Evolutionary conservation across 495 filamentous ascomycete species (phyloP).

Genomic region (Immersiella caudata): DNA sequence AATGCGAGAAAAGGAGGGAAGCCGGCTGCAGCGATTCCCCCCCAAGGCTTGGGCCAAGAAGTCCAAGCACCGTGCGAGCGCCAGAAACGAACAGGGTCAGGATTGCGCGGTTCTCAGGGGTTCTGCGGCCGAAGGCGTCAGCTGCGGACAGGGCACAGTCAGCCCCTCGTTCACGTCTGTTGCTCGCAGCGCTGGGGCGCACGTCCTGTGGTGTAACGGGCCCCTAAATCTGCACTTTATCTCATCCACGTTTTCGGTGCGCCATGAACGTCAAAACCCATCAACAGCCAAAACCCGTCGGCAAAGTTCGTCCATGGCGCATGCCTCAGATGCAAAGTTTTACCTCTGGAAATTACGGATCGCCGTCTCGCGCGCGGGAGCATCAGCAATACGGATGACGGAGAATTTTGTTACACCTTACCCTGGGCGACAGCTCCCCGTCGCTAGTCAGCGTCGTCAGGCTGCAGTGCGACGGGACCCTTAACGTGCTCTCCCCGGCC

Average conservation of each 20-base stretch:
- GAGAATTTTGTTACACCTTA: not conserved
- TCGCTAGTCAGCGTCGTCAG: not conserved
- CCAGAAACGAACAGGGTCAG: slow-evolving; percentile 13
- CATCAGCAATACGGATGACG: not conserved
- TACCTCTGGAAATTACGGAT: not conserved
- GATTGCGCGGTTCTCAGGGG: slow-evolving; percentile 18
- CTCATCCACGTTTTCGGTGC: not conserved
- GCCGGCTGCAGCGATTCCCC: not conserved
- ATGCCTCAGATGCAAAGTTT: not conserved
- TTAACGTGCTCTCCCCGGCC: not conserved
- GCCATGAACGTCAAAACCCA: not conserved
- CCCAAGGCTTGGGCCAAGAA: slow-evolving; percentile 18
- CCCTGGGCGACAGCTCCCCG: not conserved
- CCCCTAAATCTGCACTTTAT: not conserved
- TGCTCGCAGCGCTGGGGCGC: not conserved
- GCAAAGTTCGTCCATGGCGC: not conserved
- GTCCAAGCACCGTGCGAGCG: slow-evolving; percentile 26
- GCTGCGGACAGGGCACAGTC: slow-evolving; percentile 20
- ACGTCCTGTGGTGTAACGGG: not conserved
- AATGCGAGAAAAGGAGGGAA: not conserved
- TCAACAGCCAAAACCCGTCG: not conserved
- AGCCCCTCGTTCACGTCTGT: slow-evolving; percentile 10
- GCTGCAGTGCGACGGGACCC: slow-evolving; percentile 11
- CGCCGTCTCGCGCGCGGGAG: not conserved
- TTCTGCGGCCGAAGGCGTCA: slow-evolving; percentile 13